Conservation (phyloP, 208 protist species). For the Acanthamoeba sp. region DNA sequence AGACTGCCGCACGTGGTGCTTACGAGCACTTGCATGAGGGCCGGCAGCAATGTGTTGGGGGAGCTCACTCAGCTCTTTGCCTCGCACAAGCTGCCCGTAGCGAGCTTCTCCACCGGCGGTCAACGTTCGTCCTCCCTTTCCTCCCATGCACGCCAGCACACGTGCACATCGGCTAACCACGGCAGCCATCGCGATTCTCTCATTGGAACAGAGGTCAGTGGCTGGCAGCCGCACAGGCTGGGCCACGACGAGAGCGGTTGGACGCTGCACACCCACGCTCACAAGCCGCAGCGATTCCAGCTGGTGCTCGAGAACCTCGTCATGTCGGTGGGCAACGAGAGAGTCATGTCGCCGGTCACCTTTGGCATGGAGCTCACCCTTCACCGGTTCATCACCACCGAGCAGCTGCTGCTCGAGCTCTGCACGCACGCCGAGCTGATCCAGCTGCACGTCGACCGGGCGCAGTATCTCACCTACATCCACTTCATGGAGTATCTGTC, state of each 20-base stretch:
- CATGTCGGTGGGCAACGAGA: conserved; percentile 7
- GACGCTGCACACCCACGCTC: background rate
- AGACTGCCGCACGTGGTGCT: conserved; percentile 15
- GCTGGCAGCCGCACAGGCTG: conserved; percentile 20
- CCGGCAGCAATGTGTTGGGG: conserved; percentile 14
- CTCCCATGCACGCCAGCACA: background rate
- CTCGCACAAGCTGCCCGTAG: background rate
- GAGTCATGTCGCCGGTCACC: conserved; percentile 16
- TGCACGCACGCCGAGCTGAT: conserved; percentile 39
- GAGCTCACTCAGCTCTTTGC: conserved; percentile 25
- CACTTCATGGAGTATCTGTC: conserved; percentile 65
- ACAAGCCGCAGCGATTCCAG: conserved; percentile 68
- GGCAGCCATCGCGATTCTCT: too few relatives aligned
- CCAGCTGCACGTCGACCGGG: conserved; percentile 61
- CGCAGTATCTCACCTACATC: conserved; percentile 46
- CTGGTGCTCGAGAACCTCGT: conserved; percentile 37
- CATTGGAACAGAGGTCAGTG: background rate
- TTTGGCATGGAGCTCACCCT: conserved; percentile 66
- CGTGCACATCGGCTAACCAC: too few relatives aligned
- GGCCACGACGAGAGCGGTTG: conserved; percentile 44
- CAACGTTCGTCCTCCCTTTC: background rate
- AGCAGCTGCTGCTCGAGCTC: conserved; percentile 61
- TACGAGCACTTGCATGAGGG: conserved; percentile 25
- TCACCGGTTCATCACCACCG: conserved; percentile 8
- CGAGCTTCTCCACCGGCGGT: background rate